Base-by-base conservation (phyloP, 257 asterid genomes). In the Petunia secreta region DNA sequence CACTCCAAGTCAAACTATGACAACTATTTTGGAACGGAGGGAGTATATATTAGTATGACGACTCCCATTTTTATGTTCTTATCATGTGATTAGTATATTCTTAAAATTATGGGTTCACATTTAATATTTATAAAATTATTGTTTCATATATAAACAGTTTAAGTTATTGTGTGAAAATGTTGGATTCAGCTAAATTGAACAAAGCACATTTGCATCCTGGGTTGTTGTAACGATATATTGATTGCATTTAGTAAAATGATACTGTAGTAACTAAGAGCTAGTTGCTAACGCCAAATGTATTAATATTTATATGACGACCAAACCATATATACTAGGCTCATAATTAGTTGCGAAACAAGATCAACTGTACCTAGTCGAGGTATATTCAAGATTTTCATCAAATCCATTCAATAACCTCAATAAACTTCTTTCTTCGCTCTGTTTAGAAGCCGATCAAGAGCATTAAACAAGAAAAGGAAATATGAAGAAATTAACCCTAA, bases 391-490 rank as follows among this genome's bases (percentile, higher is more conserved):
- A 71, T 71, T 48, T 44, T 71, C 60, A 25, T 48, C 77, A 50
- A 34, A 50, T 11, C 41, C 77, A 73, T 48, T 73, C 62, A 73
- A 73, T 34, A 4, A 71, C 44, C 77, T 50, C 62, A 71, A 71
- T 43, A 48, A 71, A 71, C 43, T 10, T 41, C 76, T 43, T 3
- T 44, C 75, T 25, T 16, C 40, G 39, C 75, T 44, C 8, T 1
- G 4, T 44, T 16, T 69, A 44, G 41, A 16, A 48, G 25, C 58
- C 16, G 46, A 69, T 58, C 77, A 50, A 48, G 34, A 10, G 34
- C 36, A 57, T 57, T 57, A 3, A 2, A 52, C 8, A 9, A 50
- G 34, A 10, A 5, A 48, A n/a, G 62, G 36, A 50, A 25, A 68
- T 44, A 34, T 50, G 16, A 34, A 34, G 77, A 71, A 71, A 71